Evolutionary conservation across 148 eudicot species (phyloP), one percentile per base, ranked within the genome.

Genomic region (Chenopodium album): DNA sequence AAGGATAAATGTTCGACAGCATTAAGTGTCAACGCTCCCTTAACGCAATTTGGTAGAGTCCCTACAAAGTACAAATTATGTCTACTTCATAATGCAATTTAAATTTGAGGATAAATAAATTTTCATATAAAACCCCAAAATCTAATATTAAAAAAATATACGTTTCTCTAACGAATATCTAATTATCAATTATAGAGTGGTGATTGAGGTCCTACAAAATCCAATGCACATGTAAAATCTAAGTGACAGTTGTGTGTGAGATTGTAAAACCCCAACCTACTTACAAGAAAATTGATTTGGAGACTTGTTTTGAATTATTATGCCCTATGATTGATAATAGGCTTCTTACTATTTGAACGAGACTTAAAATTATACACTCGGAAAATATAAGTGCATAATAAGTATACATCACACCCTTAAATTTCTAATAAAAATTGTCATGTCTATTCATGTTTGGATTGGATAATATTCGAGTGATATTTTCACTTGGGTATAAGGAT

Each of bases 211-310:
- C 63, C 77, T 74, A 74, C 77, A 50, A 74, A 28, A 74, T 74
- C 63, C 41, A 74, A 50, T 74, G 77, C 77, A 74, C 77, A 74
- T 73, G 74, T 41, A 71, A 20, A 71, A 71, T 71, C 74, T 14
- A 41, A 72, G 29, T 46, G 75, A 72, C 75, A 72, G 75, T 46
- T 72, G 75, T 44, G 29, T 71, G 54, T 72, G 54, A 56, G 29
- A 41, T 72, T 37, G 5, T 22, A 41, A 37, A 41, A 23, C 37
- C 74, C 74, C 22, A 37, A 71, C 54, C 54, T 44, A 46, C 28
- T 44, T 34, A 46, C 50, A 46, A n/a, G 29, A 0, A 22, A 44
- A 72, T 72, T 22, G 54, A 72, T 29, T 46, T 44, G 63, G 77
- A 73, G 76, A 50, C 12, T 22, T 31, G n/a, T 23, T 26, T 26